These are phyloP conservation scores for Monsonia emarginata DNA, from an alignment of 441 rosid genomes.

Conservation along the genomic window DNA sequence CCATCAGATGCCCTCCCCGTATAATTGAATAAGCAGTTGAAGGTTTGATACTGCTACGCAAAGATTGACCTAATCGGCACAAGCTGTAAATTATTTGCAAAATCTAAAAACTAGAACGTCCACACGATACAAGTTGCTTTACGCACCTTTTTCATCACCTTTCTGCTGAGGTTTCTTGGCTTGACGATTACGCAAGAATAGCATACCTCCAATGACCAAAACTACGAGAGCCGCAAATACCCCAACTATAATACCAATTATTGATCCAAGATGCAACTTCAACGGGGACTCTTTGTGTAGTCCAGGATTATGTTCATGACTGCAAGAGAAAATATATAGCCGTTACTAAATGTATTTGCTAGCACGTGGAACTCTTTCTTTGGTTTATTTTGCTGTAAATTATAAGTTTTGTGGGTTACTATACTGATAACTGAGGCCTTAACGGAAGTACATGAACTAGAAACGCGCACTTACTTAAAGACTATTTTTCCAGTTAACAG, in stretches of 20 bases:
- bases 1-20: constrained; percentile 55
- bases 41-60: constrained; percentile 35
- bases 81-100: constrained; percentile 10
- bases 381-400: too few relatives aligned
- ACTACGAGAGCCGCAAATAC: constrained; percentile 38
- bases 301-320: constrained; percentile 51
- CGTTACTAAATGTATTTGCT: not conserved
- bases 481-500: constrained; percentile 44
- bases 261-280: constrained; percentile 36
- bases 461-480: constrained; percentile 57
- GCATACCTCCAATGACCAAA: constrained; percentile 43
- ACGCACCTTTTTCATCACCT: constrained; percentile 43
- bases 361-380: not conserved
- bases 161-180: constrained; percentile 25
- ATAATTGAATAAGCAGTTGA: constrained; percentile 40
- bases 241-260: constrained; percentile 50
- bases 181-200: constrained; percentile 28
- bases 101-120: constrained; percentile 9
- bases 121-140: not conserved
- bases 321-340: constrained; percentile 25
- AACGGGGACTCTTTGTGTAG: constrained; percentile 37
- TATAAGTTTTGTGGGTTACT: too few relatives aligned
- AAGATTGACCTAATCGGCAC: constrained; percentile 38
- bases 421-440: too few relatives aligned
- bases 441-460: constrained; percentile 8